A percentile compares a stretch with the other conserved stretches of the same genome.
These are phyloP conservation scores for Cyphellophora attinorum DNA, from an alignment of 2,329 filamentous ascomycete genomes.

Conservation along the genomic window DNA sequence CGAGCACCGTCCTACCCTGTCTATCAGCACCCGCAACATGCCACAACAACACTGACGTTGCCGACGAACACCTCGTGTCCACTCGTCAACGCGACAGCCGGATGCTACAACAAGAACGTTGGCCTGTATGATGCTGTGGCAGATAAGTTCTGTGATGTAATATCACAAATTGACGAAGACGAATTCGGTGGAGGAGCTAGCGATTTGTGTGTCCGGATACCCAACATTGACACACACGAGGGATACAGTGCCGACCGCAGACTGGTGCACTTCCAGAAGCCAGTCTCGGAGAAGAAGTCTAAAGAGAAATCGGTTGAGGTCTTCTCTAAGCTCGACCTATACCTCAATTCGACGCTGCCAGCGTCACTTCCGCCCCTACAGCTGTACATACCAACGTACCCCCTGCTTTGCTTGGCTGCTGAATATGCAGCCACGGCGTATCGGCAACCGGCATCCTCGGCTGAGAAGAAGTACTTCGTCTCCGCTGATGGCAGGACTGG, in stretches of 20 bases:
- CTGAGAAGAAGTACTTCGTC: constrained; percentile 60
- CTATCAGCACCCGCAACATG: background rate
- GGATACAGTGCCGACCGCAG: constrained; percentile 1
- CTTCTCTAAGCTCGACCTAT: constrained; percentile 69
- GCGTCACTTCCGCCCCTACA: constrained; percentile 56
- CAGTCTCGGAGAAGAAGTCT: background rate
- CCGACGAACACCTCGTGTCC: background rate
- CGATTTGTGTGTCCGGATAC: constrained; percentile 20
- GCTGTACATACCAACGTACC: constrained; percentile 66
- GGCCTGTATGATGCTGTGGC: constrained; percentile 44
- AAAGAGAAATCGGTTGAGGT: constrained; percentile 41
- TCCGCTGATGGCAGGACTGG: constrained; percentile 61
- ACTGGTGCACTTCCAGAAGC: constrained; percentile 2
- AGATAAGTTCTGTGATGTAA: constrained; percentile 54
- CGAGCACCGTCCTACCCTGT: background rate
- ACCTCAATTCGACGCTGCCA: constrained; percentile 67
- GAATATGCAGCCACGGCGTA: constrained; percentile 71
- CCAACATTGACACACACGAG: constrained; percentile 1
- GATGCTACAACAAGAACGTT: background rate
- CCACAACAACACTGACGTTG: background rate
- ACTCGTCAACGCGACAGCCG: background rate
- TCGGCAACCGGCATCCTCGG: constrained; percentile 45
- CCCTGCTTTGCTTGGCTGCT: constrained; percentile 67
- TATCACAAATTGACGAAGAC: constrained; percentile 64
- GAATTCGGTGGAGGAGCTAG: constrained; percentile 36